Conservation (phyloP, 768 basidiomycete species). For the Pluteus cervinus region DNA sequence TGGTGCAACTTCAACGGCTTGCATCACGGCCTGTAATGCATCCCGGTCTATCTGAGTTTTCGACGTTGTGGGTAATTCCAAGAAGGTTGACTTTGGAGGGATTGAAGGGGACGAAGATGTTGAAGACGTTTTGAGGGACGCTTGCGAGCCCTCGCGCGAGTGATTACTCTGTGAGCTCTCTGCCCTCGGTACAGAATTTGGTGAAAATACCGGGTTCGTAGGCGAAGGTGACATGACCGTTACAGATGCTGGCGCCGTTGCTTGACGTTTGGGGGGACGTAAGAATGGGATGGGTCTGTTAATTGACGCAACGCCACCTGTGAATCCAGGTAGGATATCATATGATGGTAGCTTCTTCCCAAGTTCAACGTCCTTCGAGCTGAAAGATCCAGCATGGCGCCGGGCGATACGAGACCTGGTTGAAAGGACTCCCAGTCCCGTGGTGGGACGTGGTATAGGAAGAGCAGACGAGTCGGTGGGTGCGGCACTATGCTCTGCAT, state of each 20-base stretch:
- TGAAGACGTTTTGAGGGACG: conserved; percentile 28
- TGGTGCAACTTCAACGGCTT: conserved; percentile 74
- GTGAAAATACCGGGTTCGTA: conserved; percentile 34
- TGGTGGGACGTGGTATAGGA: conserved; percentile 23
- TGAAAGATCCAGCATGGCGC: conserved; percentile 93
- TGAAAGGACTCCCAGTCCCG: conserved; percentile 13
- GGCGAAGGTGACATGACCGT: conserved; percentile 20
- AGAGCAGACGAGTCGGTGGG: conserved; percentile 13
- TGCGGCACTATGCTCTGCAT: too few relatives aligned
- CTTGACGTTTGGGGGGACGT: conserved; percentile 46
- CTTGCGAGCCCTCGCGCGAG: conserved; percentile 35
- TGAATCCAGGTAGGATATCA: conserved; percentile 33
- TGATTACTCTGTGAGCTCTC: conserved; percentile 15
- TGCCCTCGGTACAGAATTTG: conserved; percentile 9
- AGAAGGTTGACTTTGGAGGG: conserved; percentile 26
- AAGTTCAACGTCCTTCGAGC: conserved; percentile 84
- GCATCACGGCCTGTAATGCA: conserved; percentile 70
- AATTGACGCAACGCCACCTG: conserved; percentile 28
- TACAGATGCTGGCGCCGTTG: conserved; percentile 29
- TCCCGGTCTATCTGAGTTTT: conserved; percentile 71
- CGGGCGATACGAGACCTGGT: conserved; percentile 52
- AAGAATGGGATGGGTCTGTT: conserved; percentile 32
- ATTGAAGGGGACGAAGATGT: conserved; percentile 32
- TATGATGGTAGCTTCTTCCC: conserved; percentile 76
- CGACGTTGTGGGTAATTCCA: conserved; percentile 48